phyloP scores from a whole-genome alignment of 2,329 filamentous ascomycete genomes.

The Aspergillus sp. region DNA sequence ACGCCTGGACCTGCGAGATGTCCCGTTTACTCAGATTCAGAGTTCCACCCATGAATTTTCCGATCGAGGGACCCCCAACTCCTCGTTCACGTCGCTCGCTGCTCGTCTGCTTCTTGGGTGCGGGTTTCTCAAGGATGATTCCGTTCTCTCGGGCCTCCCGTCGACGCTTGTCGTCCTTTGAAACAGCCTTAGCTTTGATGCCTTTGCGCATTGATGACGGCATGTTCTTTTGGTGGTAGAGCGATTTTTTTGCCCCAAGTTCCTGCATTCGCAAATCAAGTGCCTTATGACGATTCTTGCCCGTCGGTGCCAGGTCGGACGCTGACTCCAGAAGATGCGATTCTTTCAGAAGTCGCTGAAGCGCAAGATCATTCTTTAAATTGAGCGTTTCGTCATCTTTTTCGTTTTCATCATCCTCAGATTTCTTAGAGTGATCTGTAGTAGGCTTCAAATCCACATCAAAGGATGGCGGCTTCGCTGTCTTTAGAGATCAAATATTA shows the following conservation, averaged over 20 bases:
- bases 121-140: conserved; percentile 72
- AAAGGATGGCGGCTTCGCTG: conserved; percentile 50
- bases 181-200: conserved; percentile 67
- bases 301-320: conserved; percentile 57
- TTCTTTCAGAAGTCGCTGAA: conserved; percentile 87
- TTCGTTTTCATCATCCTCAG: conserved; percentile 41
- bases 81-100: conserved; percentile 55
- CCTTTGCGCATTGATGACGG: conserved; percentile 83
- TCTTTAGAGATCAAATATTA: conserved; percentile 21
- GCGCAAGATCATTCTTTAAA: conserved; percentile 85
- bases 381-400: conserved; percentile 63
- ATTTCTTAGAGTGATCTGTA: conserved; percentile 20
- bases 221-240: conserved; percentile 81
- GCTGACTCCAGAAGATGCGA: conserved; percentile 77
- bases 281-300: conserved; percentile 75
- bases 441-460: conserved; percentile 19
- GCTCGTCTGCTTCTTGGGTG: conserved; percentile 35
- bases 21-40: conserved; percentile 77
- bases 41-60: conserved; percentile 76
- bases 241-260: conserved; percentile 73
- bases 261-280: conserved; percentile 80
- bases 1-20: conserved; percentile 60
- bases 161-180: conserved; percentile 69
- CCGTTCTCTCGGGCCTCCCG: conserved; percentile 86
- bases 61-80: conserved; percentile 75